Percentiles rank a stretch among this genome's conserved stretches.
Conservation (phyloP, 257 asterid species). For the Mitragyna speciosa region DNA sequence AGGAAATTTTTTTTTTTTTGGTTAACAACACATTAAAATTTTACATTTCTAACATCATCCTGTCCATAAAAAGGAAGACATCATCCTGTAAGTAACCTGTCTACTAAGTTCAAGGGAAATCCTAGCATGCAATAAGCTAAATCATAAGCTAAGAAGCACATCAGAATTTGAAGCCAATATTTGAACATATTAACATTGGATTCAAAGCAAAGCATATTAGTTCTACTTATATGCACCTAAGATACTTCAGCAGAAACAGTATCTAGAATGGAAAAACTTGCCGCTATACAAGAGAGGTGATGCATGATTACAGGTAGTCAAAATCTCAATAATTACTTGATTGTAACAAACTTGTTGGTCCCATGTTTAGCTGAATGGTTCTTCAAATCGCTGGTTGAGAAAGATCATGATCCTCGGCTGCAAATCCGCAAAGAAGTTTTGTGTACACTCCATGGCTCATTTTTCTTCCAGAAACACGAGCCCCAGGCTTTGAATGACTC, state of each 20-base stretch:
- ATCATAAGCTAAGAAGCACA: background rate
- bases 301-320: background rate
- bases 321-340: constrained; percentile 20
- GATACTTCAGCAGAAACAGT: background rate
- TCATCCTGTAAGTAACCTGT: background rate
- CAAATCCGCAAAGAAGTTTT: constrained; percentile 37
- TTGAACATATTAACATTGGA: background rate
- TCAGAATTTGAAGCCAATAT: background rate
- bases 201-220: background rate
- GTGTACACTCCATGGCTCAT: constrained; percentile 38
- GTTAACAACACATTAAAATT: background rate
- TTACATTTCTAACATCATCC: background rate
- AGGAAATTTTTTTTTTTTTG: background rate
- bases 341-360: constrained; percentile 35
- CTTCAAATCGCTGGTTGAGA: constrained; percentile 37
- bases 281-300: constrained; percentile 3
- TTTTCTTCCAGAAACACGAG: constrained; percentile 36
- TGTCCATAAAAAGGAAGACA: background rate
- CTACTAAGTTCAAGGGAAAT: background rate
- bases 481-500: constrained; percentile 34
- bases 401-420: constrained; percentile 39
- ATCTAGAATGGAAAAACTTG: background rate
- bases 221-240: background rate
- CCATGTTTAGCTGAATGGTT: constrained; percentile 42
- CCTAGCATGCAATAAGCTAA: background rate